These are phyloP conservation scores for Pythium oligandrum DNA, from an alignment of 352 stramenopile species.

Conservation along the genomic window DNA sequence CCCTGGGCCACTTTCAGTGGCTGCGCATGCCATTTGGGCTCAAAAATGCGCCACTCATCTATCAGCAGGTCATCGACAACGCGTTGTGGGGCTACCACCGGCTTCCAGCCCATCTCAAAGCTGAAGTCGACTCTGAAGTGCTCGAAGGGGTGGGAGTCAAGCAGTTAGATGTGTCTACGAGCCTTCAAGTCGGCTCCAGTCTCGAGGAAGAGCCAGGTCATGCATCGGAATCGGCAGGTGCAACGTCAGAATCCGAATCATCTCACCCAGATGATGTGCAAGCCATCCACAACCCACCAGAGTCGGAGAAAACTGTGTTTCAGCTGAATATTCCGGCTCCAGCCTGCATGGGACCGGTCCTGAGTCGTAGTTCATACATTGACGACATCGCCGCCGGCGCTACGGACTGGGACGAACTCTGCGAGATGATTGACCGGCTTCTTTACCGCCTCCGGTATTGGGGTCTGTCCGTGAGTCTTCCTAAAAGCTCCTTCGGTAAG, in stretches of 20 bases:
- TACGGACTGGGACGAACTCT: not conserved
- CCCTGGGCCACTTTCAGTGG: slow-evolving; percentile 19
- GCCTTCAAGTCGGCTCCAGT: too few species aligned
- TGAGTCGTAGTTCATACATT: slow-evolving; percentile 10
- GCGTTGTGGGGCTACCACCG: slow-evolving; percentile 7
- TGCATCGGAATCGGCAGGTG: too few species aligned
- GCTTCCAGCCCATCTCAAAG: slow-evolving; percentile 1
- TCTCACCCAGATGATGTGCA: too few species aligned
- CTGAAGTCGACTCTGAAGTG: slow-evolving; percentile 12
- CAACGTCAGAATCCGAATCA: too few species aligned
- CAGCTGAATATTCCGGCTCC: slow-evolving; percentile 7
- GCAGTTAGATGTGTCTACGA: too few species aligned
- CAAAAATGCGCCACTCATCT: slow-evolving; percentile 11
- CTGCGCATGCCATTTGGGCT: slow-evolving; percentile 14
- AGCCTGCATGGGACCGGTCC: not conserved
- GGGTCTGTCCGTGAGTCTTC: slow-evolving; percentile 9
- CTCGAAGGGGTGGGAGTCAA: slow-evolving; percentile 6
- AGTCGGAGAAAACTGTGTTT: too few species aligned
- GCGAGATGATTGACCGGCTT: slow-evolving; percentile 4
- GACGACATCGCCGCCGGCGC: slow-evolving; percentile 12
- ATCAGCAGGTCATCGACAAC: slow-evolving; percentile 19
- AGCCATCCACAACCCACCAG: too few species aligned
- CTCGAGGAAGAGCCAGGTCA: too few species aligned
- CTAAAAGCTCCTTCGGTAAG: slow-evolving; percentile 16
- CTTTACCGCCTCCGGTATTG: slow-evolving; percentile 18